Conservation (phyloP, 306 rosid genomes). For the Alnus rubra region DNA sequence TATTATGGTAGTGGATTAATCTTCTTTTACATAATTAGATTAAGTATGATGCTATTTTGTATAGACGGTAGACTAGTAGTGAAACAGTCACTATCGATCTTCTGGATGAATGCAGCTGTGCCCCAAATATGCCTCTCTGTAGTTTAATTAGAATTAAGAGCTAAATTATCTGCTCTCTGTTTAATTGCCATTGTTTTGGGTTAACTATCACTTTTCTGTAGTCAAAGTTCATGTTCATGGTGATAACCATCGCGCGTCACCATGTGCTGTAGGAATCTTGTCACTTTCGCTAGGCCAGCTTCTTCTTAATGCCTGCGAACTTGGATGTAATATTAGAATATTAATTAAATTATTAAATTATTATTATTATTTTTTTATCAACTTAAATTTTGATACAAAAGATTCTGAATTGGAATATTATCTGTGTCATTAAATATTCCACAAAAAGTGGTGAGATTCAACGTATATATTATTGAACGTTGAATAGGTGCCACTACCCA, state of each 20-base stretch:
- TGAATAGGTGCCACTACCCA: not conserved
- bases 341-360: no score
- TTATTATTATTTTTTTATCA: no score
- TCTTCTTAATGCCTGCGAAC: no score
- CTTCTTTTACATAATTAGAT: slow-evolving; percentile 9
- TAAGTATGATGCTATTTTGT: not conserved
- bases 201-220: not conserved
- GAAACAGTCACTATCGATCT: slow-evolving; percentile 20
- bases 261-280: not conserved
- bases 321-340: no score
- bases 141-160: not conserved
- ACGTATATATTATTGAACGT: no score
- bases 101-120: slow-evolving; percentile 2
- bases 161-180: not conserved
- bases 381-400: no score
- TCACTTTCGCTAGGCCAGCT: no score
- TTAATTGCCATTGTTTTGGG: not conserved
- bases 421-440: no score
- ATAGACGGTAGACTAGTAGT: slow-evolving; percentile 3
- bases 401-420: no score
- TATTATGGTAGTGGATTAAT: not conserved
- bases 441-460: no score
- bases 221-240: not conserved
- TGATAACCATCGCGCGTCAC: not conserved
- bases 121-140: slow-evolving; percentile 6